A percentile compares a stretch with the other conserved stretches of the same genome.
Evolutionary conservation across 352 stramenopile species (phyloP).

Genomic region (Phytophthora cryptogea): DNA sequence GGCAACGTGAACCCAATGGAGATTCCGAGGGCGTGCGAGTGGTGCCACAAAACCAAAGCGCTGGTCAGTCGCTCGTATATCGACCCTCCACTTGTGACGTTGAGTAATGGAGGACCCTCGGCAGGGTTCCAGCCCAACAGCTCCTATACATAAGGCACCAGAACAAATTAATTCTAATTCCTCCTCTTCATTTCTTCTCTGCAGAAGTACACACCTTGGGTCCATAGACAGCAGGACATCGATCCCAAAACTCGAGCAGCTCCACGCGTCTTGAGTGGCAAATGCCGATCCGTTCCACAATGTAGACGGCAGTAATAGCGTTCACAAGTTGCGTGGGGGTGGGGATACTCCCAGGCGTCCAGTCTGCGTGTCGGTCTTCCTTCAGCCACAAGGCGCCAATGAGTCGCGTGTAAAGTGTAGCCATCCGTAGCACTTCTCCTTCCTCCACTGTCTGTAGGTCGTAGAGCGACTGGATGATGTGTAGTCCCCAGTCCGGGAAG

Average conservation of each 20-base stretch:
- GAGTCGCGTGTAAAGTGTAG: conserved; percentile 62
- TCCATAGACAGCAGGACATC: conserved; percentile 50
- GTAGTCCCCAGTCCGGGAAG: conserved; percentile 43
- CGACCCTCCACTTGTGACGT: conserved; percentile 43
- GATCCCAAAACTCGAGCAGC: conserved; percentile 70
- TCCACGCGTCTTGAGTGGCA: conserved; percentile 63
- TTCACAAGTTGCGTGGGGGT: conserved; percentile 62
- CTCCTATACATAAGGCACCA: conserved; percentile 41
- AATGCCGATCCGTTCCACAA: conserved; percentile 76
- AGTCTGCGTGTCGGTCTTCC: conserved; percentile 46
- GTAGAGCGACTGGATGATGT: conserved; percentile 69
- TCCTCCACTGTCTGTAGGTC: conserved; percentile 65
- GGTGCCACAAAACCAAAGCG: conserved; percentile 71
- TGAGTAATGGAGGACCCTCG: conserved; percentile 31
- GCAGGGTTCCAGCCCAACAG: conserved; percentile 87
- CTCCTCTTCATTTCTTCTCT: not conserved
- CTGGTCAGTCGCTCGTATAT: conserved; percentile 66
- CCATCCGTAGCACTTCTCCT: conserved; percentile 44
- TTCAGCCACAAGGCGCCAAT: conserved; percentile 60
- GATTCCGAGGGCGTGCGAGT: conserved; percentile 60
- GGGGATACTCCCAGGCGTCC: conserved; percentile 41
- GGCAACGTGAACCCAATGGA: conserved; percentile 67
- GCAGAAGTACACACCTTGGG: conserved; percentile 29
- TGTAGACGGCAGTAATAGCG: conserved; percentile 64
- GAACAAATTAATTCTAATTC: conserved; percentile 2